phyloP scores from a whole-genome alignment of 1,284 basidiomycete species.

The Athelia sp. region DNA sequence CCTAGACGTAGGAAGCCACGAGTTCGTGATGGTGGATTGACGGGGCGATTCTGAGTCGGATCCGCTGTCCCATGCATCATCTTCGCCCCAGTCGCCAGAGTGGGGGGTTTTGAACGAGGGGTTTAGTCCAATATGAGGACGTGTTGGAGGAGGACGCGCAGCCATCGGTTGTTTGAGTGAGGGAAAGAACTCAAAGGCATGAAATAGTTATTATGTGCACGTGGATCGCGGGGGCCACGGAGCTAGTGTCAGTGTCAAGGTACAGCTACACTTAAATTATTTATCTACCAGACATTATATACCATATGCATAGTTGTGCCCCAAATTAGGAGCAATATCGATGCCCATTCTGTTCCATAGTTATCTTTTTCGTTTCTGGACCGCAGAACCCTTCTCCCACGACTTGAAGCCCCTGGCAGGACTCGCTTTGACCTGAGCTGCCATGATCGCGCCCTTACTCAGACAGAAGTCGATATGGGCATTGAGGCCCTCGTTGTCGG shows the following conservation, averaged over 20 bases:
- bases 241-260: too few relatives aligned
- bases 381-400: background rate
- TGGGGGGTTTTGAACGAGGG: background rate
- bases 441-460: conserved; percentile 61
- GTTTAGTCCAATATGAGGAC: conserved; percentile 1
- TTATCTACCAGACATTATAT: too few relatives aligned
- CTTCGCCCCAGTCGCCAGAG: conserved; percentile 57
- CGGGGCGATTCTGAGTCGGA: conserved; percentile 76
- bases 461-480: conserved; percentile 76
- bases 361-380: too few relatives aligned
- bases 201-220: too few relatives aligned
- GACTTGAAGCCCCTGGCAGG: background rate
- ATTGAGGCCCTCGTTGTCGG: conserved; percentile 66
- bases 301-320: too few relatives aligned
- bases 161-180: background rate
- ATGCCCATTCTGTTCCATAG: too few relatives aligned
- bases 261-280: too few relatives aligned
- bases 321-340: too few relatives aligned
- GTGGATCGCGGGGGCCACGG: too few relatives aligned
- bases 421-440: conserved; percentile 33
- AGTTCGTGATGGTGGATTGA: conserved; percentile 40
- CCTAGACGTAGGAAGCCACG: conserved; percentile 35
- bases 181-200: too few relatives aligned
- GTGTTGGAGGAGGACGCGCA: conserved; percentile 1
- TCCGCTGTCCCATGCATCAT: conserved; percentile 86